phyloP scores from a whole-genome alignment of 2,329 filamentous ascomycete genomes.

The Ophiostoma australiae region DNA sequence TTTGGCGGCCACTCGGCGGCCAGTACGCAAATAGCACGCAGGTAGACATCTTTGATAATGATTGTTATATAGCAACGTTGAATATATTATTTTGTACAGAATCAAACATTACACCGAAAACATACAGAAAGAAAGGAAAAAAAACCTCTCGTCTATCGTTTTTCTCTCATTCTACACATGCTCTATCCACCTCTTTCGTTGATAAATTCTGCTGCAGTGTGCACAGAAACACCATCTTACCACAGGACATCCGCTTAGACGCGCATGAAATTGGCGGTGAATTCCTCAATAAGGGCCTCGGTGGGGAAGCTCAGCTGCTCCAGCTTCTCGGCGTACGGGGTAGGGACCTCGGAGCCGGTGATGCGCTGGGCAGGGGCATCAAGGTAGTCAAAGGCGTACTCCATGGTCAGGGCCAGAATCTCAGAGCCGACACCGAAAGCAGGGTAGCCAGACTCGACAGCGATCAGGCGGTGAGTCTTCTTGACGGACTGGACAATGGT shows the following conservation, averaged over 20 bases:
- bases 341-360: conserved; percentile 95
- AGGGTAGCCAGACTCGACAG: conserved; percentile 93
- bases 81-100: conserved; percentile 15
- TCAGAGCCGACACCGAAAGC: conserved; percentile 89
- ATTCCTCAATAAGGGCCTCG: conserved; percentile 79
- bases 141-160: neutral
- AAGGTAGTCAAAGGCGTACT: conserved; percentile 97
- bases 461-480: conserved; percentile 91
- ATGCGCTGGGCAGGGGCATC: conserved; percentile 89
- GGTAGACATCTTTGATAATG: neutral
- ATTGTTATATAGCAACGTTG: neutral
- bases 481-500: conserved; percentile 95
- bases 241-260: conserved; percentile 38
- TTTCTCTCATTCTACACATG: neutral
- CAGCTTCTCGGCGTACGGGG: conserved; percentile 86
- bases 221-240: neutral
- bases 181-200: conserved; percentile 9
- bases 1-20: neutral
- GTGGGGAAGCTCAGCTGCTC: conserved; percentile 95
- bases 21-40: too few species aligned
- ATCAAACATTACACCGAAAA: conserved; percentile 10
- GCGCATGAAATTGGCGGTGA: conserved; percentile 82
- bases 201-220: neutral
- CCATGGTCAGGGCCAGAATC: conserved; percentile 90
- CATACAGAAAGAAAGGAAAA: neutral